Evolutionary conservation across 192 early-diverging fungal species (phyloP), one percentile per base, ranked within the genome.

Genomic region (Coemansia sp.): DNA sequence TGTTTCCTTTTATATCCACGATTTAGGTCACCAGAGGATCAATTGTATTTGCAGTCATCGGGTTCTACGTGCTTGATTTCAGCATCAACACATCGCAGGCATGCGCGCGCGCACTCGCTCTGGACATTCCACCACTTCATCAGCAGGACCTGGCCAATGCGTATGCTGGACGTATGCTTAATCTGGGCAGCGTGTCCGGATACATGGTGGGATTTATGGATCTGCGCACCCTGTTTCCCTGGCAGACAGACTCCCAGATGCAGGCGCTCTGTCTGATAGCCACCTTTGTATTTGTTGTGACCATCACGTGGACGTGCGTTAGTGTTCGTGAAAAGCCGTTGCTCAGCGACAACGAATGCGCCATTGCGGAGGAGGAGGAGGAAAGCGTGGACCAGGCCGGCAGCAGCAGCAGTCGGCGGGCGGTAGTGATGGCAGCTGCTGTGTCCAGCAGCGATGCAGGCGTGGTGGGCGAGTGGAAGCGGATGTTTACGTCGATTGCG

Each of bases 21-120:
- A 7, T 12, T 16, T 79, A 80, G 77, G 78, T 80, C 73, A 75
- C 59, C 67, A 65, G 79, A 46, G 46, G 57, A 48, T 46, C 92
- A 0, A 94, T 94, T 58, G 65, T 83, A 4, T 64, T 92, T 14
- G 95, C 94, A n/a, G 93, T 98, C 7, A 22, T 87, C 9, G 90
- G 88, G 13, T 97, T 98, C 70, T 98, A 95, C 66, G 84, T 89
- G 42, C 77, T 98, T 20, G 97, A 98, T 76, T 97, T 98, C 75
- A 89, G 93, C 11, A 88, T 98, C 68, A 98, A 98, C 70, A 89
- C 91, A 4, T 90, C 95, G 8, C 91, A 93, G 68, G 94, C 97
- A 0, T 87, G 87, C 39, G 89, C 87, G 46, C 89, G 97, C 12
- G 91, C 94, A 2, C 70, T 99, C 48, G 92, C 95, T 25, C 85